Base-by-base conservation (phyloP, 768 basidiomycete genomes). In the Daedaleopsis nitida region DNA sequence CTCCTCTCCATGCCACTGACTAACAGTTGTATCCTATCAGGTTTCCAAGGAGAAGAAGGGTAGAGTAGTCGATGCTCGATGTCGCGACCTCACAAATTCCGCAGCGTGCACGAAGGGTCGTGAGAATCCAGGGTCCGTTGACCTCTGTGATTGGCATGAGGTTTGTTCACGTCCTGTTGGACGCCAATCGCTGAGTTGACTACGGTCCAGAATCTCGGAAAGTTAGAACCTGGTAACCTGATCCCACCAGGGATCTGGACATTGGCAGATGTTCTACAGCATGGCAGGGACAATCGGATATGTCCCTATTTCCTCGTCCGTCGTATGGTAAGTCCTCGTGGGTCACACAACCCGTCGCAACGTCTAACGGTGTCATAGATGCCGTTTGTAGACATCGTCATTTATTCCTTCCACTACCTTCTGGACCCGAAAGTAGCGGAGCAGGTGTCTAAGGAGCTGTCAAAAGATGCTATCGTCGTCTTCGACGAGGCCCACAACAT, bases 401-500 rank as follows among this genome's bases (percentile, higher is more conserved):
- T 99, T 74, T 99, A 98, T 72, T 99, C 97, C 19, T 99, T 98
- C 76, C 97, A 99, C 74, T 99, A 99, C 73, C 81, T 99, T 34
- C 84, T 99, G 34, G 97, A 99, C 76, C 97, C 97, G 2, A 99
- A 99, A 75, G 96, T 99, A 44, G 97, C 97, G 0, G 97, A 98
- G 68, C 96, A 98, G 77, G 97, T 99, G 14, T 98, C 97, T 2
- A 96, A 94, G 70, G 97, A 99, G 73, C 81, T 99, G 77, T 92
- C 91, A 9, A 98, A 98, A 69, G 97, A 99, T 72, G 90, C 94
- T 34, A 99, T 99, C 55, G 95, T 99, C 42, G 97, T 99, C 1
- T 99, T 99, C 69, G 97, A 99, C 70, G 97, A 99, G 72, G 97
- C 97, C 16, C 97, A 99, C 75, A 99, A 99, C 72, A 99, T 99